Percentiles rank a stretch among this genome's conserved stretches.
Conservation (phyloP, 2,329 filamentous ascomycete genomes). For the Penicillium polonicum region DNA sequence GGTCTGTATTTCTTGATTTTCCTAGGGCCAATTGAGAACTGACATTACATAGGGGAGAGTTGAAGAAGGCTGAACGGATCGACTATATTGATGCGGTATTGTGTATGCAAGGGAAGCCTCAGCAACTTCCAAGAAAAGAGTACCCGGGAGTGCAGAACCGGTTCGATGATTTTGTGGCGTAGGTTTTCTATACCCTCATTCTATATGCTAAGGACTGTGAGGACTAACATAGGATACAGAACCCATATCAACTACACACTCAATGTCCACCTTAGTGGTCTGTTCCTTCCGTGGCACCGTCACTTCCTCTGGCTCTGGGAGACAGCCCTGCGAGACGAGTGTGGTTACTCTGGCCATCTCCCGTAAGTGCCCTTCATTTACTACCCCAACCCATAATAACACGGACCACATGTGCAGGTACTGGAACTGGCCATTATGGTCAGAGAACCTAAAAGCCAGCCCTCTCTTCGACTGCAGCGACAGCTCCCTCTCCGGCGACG, state of each 20-base stretch:
- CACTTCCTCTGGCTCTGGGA: conserved; percentile 33
- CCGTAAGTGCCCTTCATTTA: conserved; percentile 13
- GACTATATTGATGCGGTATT: conserved; percentile 27
- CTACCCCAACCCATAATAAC: not conserved
- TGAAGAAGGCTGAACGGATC: conserved; percentile 18
- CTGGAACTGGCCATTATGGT: conserved; percentile 48
- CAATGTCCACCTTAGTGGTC: conserved; percentile 22
- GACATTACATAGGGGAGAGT: conserved; percentile 17
- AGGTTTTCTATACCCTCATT: not conserved
- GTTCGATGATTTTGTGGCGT: conserved; percentile 33
- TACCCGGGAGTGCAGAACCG: conserved; percentile 29
- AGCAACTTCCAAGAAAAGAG: conserved; percentile 17
- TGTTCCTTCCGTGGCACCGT: conserved; percentile 36
- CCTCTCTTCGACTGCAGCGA: conserved; percentile 51
- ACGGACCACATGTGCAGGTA: conserved; percentile 30
- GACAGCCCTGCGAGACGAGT: conserved; percentile 30
- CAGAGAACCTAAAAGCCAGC: conserved; percentile 39
- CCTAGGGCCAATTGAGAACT: not conserved
- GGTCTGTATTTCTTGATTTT: conserved; percentile 6
- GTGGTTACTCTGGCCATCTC: conserved; percentile 35
- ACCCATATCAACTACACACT: conserved; percentile 31
- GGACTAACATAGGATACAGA: not conserved
- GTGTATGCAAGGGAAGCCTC: conserved; percentile 22
- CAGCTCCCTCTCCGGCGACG: conserved; percentile 47
- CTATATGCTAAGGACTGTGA: not conserved